Evolutionary conservation across 768 basidiomycete species (phyloP).

Genomic region (Rhodotorula diobovata): DNA sequence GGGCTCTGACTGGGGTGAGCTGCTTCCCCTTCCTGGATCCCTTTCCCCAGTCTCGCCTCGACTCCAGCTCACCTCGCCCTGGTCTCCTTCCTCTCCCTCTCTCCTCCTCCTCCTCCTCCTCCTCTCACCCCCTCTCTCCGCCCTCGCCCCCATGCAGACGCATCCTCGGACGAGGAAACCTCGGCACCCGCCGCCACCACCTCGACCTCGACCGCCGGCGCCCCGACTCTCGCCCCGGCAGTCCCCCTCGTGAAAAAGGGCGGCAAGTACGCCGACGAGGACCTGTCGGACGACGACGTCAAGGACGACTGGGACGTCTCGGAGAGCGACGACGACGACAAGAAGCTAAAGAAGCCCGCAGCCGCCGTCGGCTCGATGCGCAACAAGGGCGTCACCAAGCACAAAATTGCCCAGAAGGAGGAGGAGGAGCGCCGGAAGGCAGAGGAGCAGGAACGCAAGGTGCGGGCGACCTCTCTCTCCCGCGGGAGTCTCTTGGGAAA

Average conservation of each 20-base stretch:
- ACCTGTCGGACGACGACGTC: conserved; percentile 70
- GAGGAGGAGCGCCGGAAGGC: conserved; percentile 60
- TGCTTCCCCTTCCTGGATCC: too few species aligned
- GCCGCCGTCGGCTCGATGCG: conserved; percentile 54
- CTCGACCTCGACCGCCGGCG: conserved; percentile 40
- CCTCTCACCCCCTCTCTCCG: not conserved
- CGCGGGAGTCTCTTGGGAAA: not conserved
- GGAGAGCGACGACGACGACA: conserved; percentile 61
- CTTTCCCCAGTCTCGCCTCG: too few species aligned
- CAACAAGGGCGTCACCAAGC: conserved; percentile 89
- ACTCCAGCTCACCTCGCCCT: too few species aligned
- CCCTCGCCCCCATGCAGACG: conserved; percentile 10
- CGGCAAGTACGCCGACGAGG: conserved; percentile 82
- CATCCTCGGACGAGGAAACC: conserved; percentile 43
- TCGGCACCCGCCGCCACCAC: conserved; percentile 49
- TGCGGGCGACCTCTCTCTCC: not conserved
- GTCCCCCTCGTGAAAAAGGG: conserved; percentile 49
- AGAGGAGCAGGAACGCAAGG: conserved; percentile 49
- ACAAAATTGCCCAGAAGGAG: conserved; percentile 88
- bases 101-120: not conserved
- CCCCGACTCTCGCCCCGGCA: conserved; percentile 38
- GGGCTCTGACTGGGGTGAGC: conserved; percentile 14
- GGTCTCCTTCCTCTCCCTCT: not conserved
- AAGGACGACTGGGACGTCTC: conserved; percentile 87
- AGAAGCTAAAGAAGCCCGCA: conserved; percentile 52